Evolutionary conservation across 176 grass and related monocot species (phyloP), one percentile per base, ranked within the genome.

Genomic region (Lolium perenne): DNA sequence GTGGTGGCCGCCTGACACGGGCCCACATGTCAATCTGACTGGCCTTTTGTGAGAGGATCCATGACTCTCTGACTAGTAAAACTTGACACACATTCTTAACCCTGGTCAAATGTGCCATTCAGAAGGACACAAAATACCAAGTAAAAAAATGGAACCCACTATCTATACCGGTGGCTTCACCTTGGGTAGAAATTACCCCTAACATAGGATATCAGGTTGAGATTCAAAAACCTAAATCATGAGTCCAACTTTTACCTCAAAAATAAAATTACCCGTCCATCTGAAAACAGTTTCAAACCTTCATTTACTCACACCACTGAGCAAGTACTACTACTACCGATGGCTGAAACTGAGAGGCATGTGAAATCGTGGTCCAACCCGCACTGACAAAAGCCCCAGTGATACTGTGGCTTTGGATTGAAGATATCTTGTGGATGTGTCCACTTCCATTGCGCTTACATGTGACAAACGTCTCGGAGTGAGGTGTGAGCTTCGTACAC

Each of bases 361-460:
- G 79, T 65, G 88, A 78, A 50, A 11, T 23, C 7, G 85, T 72
- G 75, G 67, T 87, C 89, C 80, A 76, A 25, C n/a, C 62, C 4
- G 60, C 75, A 53, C 80, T 45, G 50, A 74, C 85, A 48, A 65
- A 68, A 18, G 75, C 67, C 77, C 21, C 76, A 8, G 74, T 26
- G n/a, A 7, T 3, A 55, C 9, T 50, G 29, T 50, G 29, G 61
- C 78, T 69, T 85, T 77, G 68, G 76, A 74, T 54, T 58, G 21
- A 53, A 71, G 88, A 86, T 71, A 81, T 48, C 74, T 65, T 78
- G 54, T 45, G 77, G 73, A 41, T 41, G 3, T 41, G 3, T 6
- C 6, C 40, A 10, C 55, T 38, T 46, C 47, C 71, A 21, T 16
- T 26, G 46, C 66, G 29, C 8, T 75, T 45, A 58, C 85, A 91